Base-by-base conservation (phyloP, 73 alveolate genomes). In the Paramecium octaurelia region DNA sequence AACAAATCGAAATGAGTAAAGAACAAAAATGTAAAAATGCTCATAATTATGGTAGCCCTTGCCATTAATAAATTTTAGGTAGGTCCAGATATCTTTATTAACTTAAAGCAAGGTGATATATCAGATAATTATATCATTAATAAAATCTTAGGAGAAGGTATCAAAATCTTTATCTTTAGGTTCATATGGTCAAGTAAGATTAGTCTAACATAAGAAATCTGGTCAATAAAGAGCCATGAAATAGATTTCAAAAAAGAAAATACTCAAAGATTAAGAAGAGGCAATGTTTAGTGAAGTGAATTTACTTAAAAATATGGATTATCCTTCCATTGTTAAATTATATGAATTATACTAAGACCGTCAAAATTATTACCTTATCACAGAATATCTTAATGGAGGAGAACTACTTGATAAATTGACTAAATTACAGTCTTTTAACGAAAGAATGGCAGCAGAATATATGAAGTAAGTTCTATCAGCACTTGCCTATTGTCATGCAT, bases 401-500 rank as follows among this genome's bases (percentile, higher is more conserved):
- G 98, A 97, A 70, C 89, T 97, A 20, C 92, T 96, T 43, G 95
- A 96, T 50, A 93, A 95, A 64, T 69, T 97, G 48, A 88, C 95
- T 16, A 70, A 93, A 58, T 85, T 57, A n/a, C 92, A 93, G 24
- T 69, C 92, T 23, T 96, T 97, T n/a, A 73, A 93, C n/a, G 99
- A 97, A 88, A 91, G 93, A 46, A 93, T 94, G 60, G 99, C 98
- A 8, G 97, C 98, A 24, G 92, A 92, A 44, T 90, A 95, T 57
- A 93, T 96, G 96, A 93, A 88, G 34, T 96, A 97, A 88, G 93
- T 98, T 5, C 92, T 97, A 18, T 83, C 96, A 44, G 99, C 98
- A 2, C 92, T 97, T 6, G 85, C 95, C 38, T 96, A 98, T 93
- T 95, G 98, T 86, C 99, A 98, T 85, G 92, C 89, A 83, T 95